These are phyloP conservation scores for Fusarium guadeloupense DNA, from an alignment of 2,329 filamentous ascomycete species.

Conservation along the genomic window DNA sequence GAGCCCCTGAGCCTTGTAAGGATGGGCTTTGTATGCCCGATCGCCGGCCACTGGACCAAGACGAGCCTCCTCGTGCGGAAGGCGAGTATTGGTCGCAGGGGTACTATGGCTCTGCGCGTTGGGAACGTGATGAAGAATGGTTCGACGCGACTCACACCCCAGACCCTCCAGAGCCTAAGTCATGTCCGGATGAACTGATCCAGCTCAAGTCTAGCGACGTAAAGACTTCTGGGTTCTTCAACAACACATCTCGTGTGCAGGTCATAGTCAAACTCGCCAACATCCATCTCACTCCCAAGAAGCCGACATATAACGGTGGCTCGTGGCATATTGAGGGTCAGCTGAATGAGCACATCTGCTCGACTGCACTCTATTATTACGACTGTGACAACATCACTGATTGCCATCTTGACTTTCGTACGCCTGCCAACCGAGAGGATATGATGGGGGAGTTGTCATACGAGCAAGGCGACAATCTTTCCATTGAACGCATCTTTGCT, in stretches of 20 bases:
- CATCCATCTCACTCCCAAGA: constrained; percentile 67
- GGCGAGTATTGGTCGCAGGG: constrained; percentile 20
- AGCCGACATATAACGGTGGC: constrained; percentile 62
- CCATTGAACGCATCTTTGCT: constrained; percentile 50
- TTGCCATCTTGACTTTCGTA: constrained; percentile 60
- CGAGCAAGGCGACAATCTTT: constrained; percentile 47
- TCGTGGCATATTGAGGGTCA: constrained; percentile 65
- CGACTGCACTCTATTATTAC: constrained; percentile 70
- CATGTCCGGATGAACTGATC: background rate
- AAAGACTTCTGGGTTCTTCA: constrained; percentile 43
- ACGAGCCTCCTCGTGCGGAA: constrained; percentile 35
- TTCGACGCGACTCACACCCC: constrained; percentile 40
- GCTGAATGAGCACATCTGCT: constrained; percentile 70
- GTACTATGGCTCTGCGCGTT: constrained; percentile 35
- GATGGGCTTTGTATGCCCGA: background rate
- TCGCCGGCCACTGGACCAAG: constrained; percentile 29
- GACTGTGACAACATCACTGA: constrained; percentile 68
- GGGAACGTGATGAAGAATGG: constrained; percentile 43
- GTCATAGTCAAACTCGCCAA: constrained; percentile 71
- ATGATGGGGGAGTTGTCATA: constrained; percentile 40
- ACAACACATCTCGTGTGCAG: constrained; percentile 56
- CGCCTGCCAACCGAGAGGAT: constrained; percentile 47
- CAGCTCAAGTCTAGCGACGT: constrained; percentile 35
- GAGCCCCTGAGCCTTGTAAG: constrained; percentile 28
- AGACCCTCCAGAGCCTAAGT: constrained; percentile 11